Evolutionary conservation across 1,284 basidiomycete genomes (phyloP), one percentile per base, ranked within the genome.

Genomic region (Leccinum variabile): DNA sequence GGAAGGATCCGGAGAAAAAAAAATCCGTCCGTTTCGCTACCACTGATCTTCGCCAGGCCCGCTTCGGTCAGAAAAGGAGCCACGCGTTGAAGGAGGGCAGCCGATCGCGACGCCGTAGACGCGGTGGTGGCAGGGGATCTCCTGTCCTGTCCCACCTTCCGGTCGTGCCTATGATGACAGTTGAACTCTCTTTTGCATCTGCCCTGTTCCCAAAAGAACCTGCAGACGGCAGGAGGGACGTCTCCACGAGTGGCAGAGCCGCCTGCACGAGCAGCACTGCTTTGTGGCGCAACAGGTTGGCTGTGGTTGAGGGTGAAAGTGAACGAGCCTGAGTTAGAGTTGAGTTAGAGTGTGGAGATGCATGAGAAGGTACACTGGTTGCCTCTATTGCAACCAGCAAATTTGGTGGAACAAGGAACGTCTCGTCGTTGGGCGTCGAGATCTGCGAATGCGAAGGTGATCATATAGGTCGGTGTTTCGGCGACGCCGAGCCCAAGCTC

Each of bases 151-250:
- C 58, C 63, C 6, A 70, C 63, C 35, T 69, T 74, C 28, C 66
- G 70, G 16, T 66, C 66, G 66, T 88, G 85, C 33, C 67, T 69
- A 68, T 72, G 85, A 14, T 65, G 77, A 69, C 86, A 88, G 1
- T 72, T 69, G 61, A 84, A 87, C 16, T 78, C 79, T 8, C 72
- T 73, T 8, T 68, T 75, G 68, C 87, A 89, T 41, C 67, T 70
- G 3, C 86, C 87, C 0, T 69, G 74, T 0, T 76, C 70, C 85
- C 84, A 89, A 69, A 74, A 88, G 67, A 76, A 81, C 22, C 70
- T 72, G 73, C 87, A 89, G 3, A 79, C 73, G 33, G 73, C 69
- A 55, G 66, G 69, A 57, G 70, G 67, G 6, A 63, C 13, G 3
- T 46, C 53, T 25, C 46, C 63, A 16, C 61, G 25, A 60, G 41